phyloP scores from a whole-genome alignment of 345 rosid species.

The Microcos paniculata region DNA sequence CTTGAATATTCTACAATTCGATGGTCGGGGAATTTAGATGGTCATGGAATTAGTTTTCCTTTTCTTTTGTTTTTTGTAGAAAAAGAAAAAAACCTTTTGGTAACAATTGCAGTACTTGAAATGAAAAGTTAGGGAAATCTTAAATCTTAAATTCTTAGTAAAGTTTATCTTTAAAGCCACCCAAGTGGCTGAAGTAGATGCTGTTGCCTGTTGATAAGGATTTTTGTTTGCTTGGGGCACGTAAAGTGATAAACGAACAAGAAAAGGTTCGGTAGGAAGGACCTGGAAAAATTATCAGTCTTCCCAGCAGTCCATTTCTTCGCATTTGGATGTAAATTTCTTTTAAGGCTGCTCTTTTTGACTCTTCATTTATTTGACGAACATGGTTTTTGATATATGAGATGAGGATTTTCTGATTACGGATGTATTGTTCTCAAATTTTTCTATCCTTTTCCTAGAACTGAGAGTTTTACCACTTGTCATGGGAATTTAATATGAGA shows the following conservation, averaged over 20 bases:
- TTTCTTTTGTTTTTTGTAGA: neutral
- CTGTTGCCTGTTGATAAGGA: neutral
- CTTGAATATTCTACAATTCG: neutral
- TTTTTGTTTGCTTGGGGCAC: neutral
- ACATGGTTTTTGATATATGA: neutral
- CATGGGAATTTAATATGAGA: conserved; percentile 3
- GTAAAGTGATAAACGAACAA: neutral
- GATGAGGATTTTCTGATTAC: neutral
- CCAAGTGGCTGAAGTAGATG: neutral
- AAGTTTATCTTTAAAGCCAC: neutral
- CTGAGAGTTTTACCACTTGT: conserved; percentile 6
- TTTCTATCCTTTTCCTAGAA: neutral
- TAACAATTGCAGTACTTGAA: neutral
- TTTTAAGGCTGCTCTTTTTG: neutral
- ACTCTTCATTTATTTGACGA: neutral
- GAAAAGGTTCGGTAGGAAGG: neutral
- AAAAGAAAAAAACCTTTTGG: neutral
- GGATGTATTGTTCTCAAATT: neutral
- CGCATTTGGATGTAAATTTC: too few species aligned
- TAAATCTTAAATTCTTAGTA: too few species aligned
- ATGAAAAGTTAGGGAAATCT: neutral
- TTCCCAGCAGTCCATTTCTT: neutral
- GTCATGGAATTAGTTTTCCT: neutral
- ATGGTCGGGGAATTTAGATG: neutral
- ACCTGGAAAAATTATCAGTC: neutral